Percentiles rank a stretch among this genome's conserved stretches.
Evolutionary conservation across 495 filamentous ascomycete genomes (phyloP).

Genomic region (Thozetella sp.): DNA sequence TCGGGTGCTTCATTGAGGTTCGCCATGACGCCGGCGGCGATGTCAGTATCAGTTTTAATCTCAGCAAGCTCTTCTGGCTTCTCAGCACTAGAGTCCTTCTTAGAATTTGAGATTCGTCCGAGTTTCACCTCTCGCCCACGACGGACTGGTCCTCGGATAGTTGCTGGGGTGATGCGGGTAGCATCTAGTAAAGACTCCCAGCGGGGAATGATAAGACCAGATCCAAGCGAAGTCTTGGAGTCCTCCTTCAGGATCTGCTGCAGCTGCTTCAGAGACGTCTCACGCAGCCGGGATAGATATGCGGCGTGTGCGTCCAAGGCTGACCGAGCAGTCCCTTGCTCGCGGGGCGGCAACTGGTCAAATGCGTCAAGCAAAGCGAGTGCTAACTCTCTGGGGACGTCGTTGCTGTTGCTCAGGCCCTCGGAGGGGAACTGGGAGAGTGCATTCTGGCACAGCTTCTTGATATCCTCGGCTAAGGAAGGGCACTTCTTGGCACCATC

Average conservation of each 20-base stretch:
- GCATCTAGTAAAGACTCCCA: conserved; percentile 2
- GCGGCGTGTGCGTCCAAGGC: neutral
- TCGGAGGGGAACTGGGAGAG: neutral
- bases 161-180: neutral
- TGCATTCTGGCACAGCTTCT: neutral
- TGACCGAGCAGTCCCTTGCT: neutral
- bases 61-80: neutral
- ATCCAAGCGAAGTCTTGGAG: neutral
- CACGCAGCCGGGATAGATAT: neutral
- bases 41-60: neutral
- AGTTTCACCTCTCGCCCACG: neutral
- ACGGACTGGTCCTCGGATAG: neutral
- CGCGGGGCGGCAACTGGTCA: neutral
- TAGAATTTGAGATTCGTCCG: neutral
- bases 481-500: conserved; percentile 1
- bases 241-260: neutral
- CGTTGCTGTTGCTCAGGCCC: neutral
- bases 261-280: neutral
- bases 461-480: neutral
- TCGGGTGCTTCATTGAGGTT: neutral
- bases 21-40: neutral
- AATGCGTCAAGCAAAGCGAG: neutral
- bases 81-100: neutral
- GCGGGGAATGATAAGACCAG: neutral
- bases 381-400: neutral